Percentiles rank a stretch among this genome's conserved stretches.
Evolutionary conservation across 2,329 filamentous ascomycete species (phyloP).

Genomic region (Alternaria viburni): DNA sequence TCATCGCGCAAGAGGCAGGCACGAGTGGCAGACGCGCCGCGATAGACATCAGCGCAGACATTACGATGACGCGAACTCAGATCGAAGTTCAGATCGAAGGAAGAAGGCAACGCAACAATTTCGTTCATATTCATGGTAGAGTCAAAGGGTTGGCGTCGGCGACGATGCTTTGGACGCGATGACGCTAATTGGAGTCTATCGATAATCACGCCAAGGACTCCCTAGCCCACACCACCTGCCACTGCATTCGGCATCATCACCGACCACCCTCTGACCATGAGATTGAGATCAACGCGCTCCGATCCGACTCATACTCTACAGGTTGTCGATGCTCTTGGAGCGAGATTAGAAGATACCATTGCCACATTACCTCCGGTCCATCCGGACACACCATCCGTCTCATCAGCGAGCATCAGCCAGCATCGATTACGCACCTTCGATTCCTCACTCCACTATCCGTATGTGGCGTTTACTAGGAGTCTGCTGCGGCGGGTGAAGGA

Average conservation of each 20-base stretch:
- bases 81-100: background rate
- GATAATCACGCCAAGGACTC: background rate
- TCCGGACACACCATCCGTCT: background rate
- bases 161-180: background rate
- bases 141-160: background rate
- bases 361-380: background rate
- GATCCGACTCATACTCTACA: background rate
- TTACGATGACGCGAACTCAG: background rate
- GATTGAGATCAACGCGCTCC: background rate
- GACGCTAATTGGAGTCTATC: background rate
- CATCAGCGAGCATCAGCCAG: background rate
- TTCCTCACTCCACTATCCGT: conserved; percentile 23
- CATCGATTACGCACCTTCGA: background rate
- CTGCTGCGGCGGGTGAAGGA: conserved; percentile 2
- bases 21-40: background rate
- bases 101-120: background rate
- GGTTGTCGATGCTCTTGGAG: background rate
- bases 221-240: background rate
- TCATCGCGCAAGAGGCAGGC: background rate
- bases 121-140: background rate
- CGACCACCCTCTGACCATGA: background rate
- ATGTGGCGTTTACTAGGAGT: conserved; percentile 17
- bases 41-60: background rate
- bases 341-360: background rate
- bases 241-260: background rate